Evolutionary conservation across 192 early-diverging fungal genomes (phyloP).

Genomic region (Gigaspora rosea): DNA sequence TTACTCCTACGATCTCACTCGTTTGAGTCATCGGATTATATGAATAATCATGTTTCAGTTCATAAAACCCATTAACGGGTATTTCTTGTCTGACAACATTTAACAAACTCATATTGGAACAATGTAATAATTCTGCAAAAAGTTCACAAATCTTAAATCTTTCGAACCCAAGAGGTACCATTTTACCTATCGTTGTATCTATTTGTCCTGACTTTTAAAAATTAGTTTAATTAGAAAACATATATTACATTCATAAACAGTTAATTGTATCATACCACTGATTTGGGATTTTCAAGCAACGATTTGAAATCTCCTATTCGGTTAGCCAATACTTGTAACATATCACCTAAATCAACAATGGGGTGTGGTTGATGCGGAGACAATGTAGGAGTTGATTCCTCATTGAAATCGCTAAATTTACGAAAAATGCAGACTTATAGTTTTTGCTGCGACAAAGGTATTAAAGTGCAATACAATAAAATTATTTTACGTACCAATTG

Average conservation of each 20-base stretch:
- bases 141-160: constrained; percentile 95
- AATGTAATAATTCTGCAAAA: constrained; percentile 96
- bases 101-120: constrained; percentile 80
- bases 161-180: constrained; percentile 89
- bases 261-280: constrained; percentile 52
- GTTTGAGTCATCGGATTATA: not conserved
- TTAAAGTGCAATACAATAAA: not conserved
- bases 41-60: constrained; percentile 31
- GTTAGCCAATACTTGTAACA: constrained; percentile 83
- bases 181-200: constrained; percentile 78
- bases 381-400: constrained; percentile 35
- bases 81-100: constrained; percentile 52
- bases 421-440: not conserved
- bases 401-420: constrained; percentile 42
- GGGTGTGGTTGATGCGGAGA: constrained; percentile 37
- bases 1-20: not conserved
- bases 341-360: constrained; percentile 82
- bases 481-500: constrained; percentile 67
- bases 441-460: not conserved
- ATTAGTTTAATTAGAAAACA: not conserved
- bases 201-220: constrained; percentile 52
- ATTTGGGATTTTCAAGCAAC: constrained; percentile 74
- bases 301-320: constrained; percentile 77
- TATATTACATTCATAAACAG: not conserved
- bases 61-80: constrained; percentile 40